Percentiles rank a stretch among this genome's conserved stretches.
These are phyloP conservation scores for Vaccinium myrtillus DNA, from an alignment of 148 eudicot species.

Conservation along the genomic window DNA sequence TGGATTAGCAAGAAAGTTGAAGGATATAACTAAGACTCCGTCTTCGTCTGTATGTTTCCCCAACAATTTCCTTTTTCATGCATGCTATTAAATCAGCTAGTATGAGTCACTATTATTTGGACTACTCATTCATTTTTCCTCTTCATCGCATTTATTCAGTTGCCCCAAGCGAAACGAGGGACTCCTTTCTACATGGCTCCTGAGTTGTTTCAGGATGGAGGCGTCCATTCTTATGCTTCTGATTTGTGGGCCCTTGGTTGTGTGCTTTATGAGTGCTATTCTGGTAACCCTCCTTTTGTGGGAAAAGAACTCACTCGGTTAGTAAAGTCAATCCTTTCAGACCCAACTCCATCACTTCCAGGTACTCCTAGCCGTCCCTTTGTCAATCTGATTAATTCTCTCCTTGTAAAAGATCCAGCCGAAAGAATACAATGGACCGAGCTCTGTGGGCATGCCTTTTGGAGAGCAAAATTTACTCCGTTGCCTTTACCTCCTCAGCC, in stretches of 20 bases:
- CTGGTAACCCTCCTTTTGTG: conserved; percentile 87
- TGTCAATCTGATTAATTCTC: conserved; percentile 79
- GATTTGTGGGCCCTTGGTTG: conserved; percentile 99
- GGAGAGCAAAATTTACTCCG: conserved; percentile 54
- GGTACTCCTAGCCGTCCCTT: conserved; percentile 77
- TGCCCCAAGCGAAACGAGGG: conserved; percentile 96
- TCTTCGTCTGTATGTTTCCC: conserved; percentile 60
- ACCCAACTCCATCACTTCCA: conserved; percentile 88
- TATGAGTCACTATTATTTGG: not conserved
- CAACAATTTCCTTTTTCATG: not conserved
- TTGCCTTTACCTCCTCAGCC: conserved; percentile 79
- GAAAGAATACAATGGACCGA: conserved; percentile 95
- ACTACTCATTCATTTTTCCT: conserved; percentile 15
- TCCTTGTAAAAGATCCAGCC: conserved; percentile 88
- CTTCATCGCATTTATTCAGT: conserved; percentile 38
- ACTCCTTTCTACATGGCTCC: conserved; percentile 99
- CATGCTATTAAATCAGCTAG: not conserved
- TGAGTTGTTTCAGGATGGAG: conserved; percentile 96
- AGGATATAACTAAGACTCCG: conserved; percentile 71
- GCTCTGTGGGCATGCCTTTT: conserved; percentile 81
- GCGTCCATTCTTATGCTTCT: conserved; percentile 95
- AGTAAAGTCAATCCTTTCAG: conserved; percentile 81
- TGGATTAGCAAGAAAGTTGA: conserved; percentile 86
- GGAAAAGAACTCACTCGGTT: conserved; percentile 83
- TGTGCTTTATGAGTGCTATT: conserved; percentile 87